phyloP scores from a whole-genome alignment of 2,329 filamentous ascomycete species.

The Lecanoromycetidae sp. region DNA sequence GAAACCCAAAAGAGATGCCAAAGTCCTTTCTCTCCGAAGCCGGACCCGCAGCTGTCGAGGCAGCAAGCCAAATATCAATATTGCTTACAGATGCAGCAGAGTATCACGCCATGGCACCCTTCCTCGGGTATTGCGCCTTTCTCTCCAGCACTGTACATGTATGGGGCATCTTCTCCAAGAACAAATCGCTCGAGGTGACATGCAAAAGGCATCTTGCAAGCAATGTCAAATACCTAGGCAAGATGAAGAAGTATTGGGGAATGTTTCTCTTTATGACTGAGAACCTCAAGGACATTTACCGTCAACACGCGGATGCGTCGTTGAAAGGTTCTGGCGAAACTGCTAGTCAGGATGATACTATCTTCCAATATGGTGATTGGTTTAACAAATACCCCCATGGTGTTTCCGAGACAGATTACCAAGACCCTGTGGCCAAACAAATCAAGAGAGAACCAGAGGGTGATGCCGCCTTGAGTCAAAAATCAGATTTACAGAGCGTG shows the following conservation, averaged over 20 bases:
- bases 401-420: constrained; percentile 71
- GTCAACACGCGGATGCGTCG: constrained; percentile 69
- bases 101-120: constrained; percentile 74
- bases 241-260: constrained; percentile 96
- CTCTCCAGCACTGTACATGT: constrained; percentile 91
- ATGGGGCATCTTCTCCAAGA: constrained; percentile 79
- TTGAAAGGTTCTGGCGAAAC: constrained; percentile 44
- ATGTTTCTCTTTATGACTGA: constrained; percentile 98
- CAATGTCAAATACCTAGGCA: constrained; percentile 80
- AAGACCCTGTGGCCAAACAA: constrained; percentile 56
- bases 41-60: constrained; percentile 62
- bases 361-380: constrained; percentile 97
- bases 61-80: constrained; percentile 76
- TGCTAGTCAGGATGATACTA: constrained; percentile 29
- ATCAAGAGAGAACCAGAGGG: constrained; percentile 62
- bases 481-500: constrained; percentile 80
- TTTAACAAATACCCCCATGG: constrained; percentile 91
- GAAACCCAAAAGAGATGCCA: constrained; percentile 58
- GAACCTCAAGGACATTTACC: constrained; percentile 79
- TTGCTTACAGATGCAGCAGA: constrained; percentile 70
- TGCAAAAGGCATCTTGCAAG: constrained; percentile 75
- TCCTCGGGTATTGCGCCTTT: constrained; percentile 90
- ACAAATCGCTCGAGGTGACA: constrained; percentile 57
- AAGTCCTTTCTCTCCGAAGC: constrained; percentile 66
- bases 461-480: constrained; percentile 81